Evolutionary conservation across 768 basidiomycete genomes (phyloP).

Genomic region (Polyporus arcularius): DNA sequence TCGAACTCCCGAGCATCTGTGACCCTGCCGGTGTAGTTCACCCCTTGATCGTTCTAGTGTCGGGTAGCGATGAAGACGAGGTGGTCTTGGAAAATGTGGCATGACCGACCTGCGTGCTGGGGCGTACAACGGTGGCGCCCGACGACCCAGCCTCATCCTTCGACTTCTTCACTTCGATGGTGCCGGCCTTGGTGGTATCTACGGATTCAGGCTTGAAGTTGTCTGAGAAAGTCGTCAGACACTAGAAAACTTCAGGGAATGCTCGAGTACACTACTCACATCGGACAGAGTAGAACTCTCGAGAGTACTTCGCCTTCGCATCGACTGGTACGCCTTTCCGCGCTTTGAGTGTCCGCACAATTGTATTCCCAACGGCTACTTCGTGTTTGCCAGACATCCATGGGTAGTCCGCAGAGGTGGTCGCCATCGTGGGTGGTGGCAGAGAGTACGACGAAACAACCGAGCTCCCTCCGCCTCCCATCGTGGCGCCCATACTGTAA

Average conservation of each 20-base stretch:
- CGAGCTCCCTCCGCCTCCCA: not conserved
- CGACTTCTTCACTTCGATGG: constrained; percentile 59
- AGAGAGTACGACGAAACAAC: not conserved
- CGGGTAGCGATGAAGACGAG: not conserved
- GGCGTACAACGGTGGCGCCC: constrained; percentile 62
- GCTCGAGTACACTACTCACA: constrained; percentile 45
- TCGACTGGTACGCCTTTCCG: constrained; percentile 52
- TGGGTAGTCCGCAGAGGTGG: constrained; percentile 49
- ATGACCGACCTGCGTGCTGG: constrained; percentile 58
- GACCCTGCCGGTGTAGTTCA: constrained; percentile 60
- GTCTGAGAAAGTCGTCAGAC: constrained; percentile 44
- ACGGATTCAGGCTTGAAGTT: constrained; percentile 76
- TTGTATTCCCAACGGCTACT: constrained; percentile 62
- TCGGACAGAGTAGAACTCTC: constrained; percentile 76
- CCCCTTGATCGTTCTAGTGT: constrained; percentile 37
- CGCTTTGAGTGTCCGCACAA: constrained; percentile 66
- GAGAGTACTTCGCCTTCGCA: constrained; percentile 53
- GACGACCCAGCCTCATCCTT: constrained; percentile 50
- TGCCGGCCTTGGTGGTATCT: constrained; percentile 64
- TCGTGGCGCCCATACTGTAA: not conserved
- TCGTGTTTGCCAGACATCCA: constrained; percentile 62
- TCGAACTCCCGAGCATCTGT: constrained; percentile 65
- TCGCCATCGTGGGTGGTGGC: constrained; percentile 36
- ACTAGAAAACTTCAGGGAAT: not conserved
- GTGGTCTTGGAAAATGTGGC: not conserved